Evolutionary conservation across 2,329 filamentous ascomycete species (phyloP).

Genomic region (Phaeosphaeriaceae sp.): DNA sequence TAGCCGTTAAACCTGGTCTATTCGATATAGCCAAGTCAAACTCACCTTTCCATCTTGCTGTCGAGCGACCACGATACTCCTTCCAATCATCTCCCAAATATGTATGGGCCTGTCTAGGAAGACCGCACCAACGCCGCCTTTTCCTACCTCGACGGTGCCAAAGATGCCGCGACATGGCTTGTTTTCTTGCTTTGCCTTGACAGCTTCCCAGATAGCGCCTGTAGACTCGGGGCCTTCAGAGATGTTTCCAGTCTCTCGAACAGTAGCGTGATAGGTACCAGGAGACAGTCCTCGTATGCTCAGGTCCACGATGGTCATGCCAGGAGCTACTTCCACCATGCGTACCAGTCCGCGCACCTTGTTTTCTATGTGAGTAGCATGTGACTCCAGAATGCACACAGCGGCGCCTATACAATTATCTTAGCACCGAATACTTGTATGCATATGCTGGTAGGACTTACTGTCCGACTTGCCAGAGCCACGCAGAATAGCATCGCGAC

Average conservation of each 20-base stretch:
- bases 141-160: constrained; percentile 76
- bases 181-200: constrained; percentile 54
- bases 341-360: constrained; percentile 85
- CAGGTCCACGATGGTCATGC: constrained; percentile 83
- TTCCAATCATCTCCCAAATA: constrained; percentile 95
- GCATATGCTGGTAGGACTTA: constrained; percentile 54
- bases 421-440: constrained; percentile 11
- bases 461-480: constrained; percentile 86
- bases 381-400: constrained; percentile 94
- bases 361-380: constrained; percentile 65
- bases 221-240: constrained; percentile 82
- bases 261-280: constrained; percentile 82
- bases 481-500: constrained; percentile 90
- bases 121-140: constrained; percentile 76
- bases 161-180: constrained; percentile 67
- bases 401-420: constrained; percentile 66
- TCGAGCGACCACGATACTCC: constrained; percentile 85
- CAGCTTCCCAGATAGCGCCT: constrained; percentile 78
- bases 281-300: constrained; percentile 82
- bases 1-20: background rate
- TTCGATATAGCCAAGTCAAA: background rate
- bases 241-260: constrained; percentile 87
- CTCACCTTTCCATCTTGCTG: constrained; percentile 61
- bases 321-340: constrained; percentile 88
- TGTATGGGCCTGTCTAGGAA: constrained; percentile 84